Evolutionary conservation across 1,139 yeast species (phyloP).

Genomic region (Sporopachydermia cereana): DNA sequence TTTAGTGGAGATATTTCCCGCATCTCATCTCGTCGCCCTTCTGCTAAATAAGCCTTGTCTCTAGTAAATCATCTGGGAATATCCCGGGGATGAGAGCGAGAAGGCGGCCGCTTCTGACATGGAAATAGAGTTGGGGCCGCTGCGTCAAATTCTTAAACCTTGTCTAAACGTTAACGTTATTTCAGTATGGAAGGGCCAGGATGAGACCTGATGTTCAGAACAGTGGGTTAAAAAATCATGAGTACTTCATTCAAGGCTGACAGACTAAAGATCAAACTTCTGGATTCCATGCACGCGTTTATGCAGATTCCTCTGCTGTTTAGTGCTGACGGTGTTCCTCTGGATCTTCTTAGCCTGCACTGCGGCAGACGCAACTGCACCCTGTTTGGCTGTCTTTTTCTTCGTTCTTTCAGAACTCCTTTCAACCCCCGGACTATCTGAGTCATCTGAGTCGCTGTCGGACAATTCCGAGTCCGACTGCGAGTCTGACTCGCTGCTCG

Average conservation of each 20-base stretch:
- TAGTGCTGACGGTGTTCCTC: slow-evolving; percentile 31
- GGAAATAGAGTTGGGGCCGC: no score
- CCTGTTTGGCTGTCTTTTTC: slow-evolving; percentile 19
- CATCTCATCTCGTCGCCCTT: no score
- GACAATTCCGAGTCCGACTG: background rate
- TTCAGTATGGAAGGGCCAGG: background rate
- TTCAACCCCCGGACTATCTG: slow-evolving; percentile 10
- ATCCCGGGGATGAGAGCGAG: no score
- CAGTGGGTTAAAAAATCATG: background rate
- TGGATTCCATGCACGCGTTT: slow-evolving; percentile 57
- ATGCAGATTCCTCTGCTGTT: slow-evolving; percentile 37
- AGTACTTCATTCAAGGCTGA: background rate
- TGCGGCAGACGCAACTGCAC: slow-evolving; percentile 15
- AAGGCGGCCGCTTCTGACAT: no score
- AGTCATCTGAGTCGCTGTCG: background rate
- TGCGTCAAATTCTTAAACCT: no score
- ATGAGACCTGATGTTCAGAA: background rate
- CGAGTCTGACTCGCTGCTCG: slow-evolving; percentile 10
- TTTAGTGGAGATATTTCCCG: no score
- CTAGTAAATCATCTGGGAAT: no score
- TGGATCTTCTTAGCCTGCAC: slow-evolving; percentile 16
- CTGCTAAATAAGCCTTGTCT: no score
- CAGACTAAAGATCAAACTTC: slow-evolving; percentile 34
- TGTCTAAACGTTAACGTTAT: no score
- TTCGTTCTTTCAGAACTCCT: no score